Base-by-base conservation (phyloP, 2,329 filamentous ascomycete species). In the Colletotrichum lupini region DNA sequence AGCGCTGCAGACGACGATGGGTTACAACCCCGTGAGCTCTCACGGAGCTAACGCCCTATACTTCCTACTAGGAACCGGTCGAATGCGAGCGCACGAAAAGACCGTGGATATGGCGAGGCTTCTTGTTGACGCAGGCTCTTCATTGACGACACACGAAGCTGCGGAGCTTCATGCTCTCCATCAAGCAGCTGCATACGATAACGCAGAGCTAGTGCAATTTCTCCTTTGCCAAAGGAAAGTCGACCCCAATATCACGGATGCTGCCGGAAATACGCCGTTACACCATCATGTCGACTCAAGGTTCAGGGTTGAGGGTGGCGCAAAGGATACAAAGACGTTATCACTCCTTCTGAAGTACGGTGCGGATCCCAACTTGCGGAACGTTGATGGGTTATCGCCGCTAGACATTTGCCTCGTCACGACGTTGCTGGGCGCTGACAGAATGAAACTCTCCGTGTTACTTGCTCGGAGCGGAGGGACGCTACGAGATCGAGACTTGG, bases 281-380 rank as follows among this genome's bases (percentile, higher is more conserved):
- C 71, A 73, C n/a, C 71, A 73, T 46, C 67, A 71, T 32, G 35
- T 73, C 26, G 35, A 71, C 26, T 49, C 60, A 5, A 65, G 71
- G 28, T 71, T 73, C 49, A 42, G 67, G 22, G 42, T 52, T 8
- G 49, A 30, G 14, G 30, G 37, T 37, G 19, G 30, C 3, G 37
- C 28, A 11, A 57, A 28, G 16, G 61, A 71, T 5, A 46, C 49
- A 19, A 37, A 4, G 5, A n/a, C 35, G 9, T 19, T 73, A 1
- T 35, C 68, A 37, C 42, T 76, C 8, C 75, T 83, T 14, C 72
- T 84, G 1, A 74, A 78, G 57, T 63, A 77, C 24, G 82, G 81
- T 2, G 81, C 81, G 0, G 77, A 83, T 49, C 70, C 79, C 0
- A 82, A 83, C 12, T 67, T 75, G 3, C 67, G 74, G 14, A 73